Evolutionary conservation across 2,329 filamentous ascomycete species (phyloP), one percentile per base, ranked within the genome.

Genomic region (Colletotrichum costaricense): DNA sequence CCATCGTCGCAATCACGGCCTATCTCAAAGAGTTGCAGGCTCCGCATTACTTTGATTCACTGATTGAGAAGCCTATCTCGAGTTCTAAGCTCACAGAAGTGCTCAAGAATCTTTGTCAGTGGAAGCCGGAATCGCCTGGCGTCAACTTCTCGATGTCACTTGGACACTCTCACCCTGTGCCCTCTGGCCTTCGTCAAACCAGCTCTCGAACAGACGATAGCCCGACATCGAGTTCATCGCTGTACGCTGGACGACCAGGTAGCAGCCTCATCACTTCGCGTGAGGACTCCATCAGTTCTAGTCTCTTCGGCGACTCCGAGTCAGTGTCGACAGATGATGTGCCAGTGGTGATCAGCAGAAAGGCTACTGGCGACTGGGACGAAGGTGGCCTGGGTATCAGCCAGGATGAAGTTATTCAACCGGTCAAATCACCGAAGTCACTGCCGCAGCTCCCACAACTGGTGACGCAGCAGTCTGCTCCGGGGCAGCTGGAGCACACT

Each of bases 11-110:
- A 60, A 96, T 99, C 42, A 99, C 97, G 4, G 96, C 97, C 7
- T 99, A 99, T 81, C 86, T 99, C n/a, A 98, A 98, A 81, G 97
- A 99, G 80, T 87, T 99, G 2, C 95, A 97, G 77, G 95, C 95
- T 73, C 94, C 95, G 4, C 96, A 99, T 83, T 94, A 98, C 82
- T 99, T 99, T 79, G 95, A 98, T 81, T 94, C 94, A 1, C 87
- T 99, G 64, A 95, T 99, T 65, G 95, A 99, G 83, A 99, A 99
- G 83, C 97, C 97, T 30, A 97, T 97, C 46, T 98, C 96, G 52
- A 92, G 95, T 56, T 93, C 94, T 3, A 98, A 98, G 83, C 84
- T 99, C 63, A 95, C 92, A 0, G 95, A 99, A 79, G 94, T 97
- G 1, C 87, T 99, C 76, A 93, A 93, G 75, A 92, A 93, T 69